Conservation (phyloP, 2,329 filamentous ascomycete genomes). For the Pezicula neosporulosa region DNA sequence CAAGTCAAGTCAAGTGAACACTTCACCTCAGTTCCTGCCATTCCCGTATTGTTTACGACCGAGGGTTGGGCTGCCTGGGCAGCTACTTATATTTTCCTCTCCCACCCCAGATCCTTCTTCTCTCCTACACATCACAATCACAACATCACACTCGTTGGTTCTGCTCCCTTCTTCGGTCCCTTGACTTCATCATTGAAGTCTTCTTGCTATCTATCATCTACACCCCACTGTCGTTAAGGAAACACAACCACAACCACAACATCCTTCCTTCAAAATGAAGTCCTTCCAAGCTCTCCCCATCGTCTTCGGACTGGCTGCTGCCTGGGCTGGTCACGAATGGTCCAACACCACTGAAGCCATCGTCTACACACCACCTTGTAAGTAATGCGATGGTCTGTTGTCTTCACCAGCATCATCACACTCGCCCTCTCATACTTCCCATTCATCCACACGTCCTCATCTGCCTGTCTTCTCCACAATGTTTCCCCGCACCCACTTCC, state of each 20-base stretch:
- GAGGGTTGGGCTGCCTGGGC: no score
- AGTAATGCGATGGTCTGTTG: neutral
- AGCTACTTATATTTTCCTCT: neutral
- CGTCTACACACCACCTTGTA: no score
- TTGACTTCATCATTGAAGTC: neutral
- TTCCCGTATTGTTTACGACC: no score
- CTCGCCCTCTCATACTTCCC: no score
- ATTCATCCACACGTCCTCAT: no score
- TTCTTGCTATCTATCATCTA: neutral
- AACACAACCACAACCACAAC: neutral
- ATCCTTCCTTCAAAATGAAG: slow-evolving; percentile 25
- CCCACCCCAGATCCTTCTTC: neutral
- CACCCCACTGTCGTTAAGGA: slow-evolving; percentile 9
- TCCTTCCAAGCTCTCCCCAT: slow-evolving; percentile 20
- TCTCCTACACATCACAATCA: neutral
- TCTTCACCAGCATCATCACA: slow-evolving; percentile 36
- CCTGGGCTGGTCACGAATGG: slow-evolving; percentile 15
- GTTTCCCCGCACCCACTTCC: no score
- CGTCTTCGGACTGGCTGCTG: slow-evolving; percentile 26
- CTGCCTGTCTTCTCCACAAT: no score
- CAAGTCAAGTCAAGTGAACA: no score
- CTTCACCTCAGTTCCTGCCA: no score
- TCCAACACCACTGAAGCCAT: slow-evolving; percentile 14
- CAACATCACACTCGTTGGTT: neutral
- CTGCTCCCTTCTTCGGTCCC: neutral